phyloP scores from a whole-genome alignment of 2,329 filamentous ascomycete genomes.

The Pseudomassariella vexata region DNA sequence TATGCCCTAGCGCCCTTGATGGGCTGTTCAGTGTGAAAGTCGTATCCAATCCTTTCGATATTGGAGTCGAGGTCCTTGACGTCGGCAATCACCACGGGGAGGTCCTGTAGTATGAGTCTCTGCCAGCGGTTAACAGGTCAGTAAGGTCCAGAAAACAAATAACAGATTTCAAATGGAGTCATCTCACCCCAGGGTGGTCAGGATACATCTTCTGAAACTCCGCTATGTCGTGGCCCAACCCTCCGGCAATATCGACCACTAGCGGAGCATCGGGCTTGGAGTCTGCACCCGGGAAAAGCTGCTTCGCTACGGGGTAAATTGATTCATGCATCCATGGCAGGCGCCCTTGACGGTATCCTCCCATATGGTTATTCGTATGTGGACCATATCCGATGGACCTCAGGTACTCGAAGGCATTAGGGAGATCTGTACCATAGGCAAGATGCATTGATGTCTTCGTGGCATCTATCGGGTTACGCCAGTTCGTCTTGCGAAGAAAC shows the following conservation, averaged over 20 bases:
- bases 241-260: conserved; percentile 38
- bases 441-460: conserved; percentile 23
- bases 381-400: conserved; percentile 21
- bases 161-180: too few relatives aligned
- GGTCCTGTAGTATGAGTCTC: conserved; percentile 43
- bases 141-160: too few relatives aligned
- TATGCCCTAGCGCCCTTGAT: too few relatives aligned
- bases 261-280: conserved; percentile 9
- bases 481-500: too few relatives aligned
- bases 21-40: conserved; percentile 42
- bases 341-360: conserved; percentile 23
- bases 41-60: conserved; percentile 32
- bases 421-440: conserved; percentile 26
- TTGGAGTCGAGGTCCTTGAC: conserved; percentile 19
- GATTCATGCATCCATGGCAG: conserved; percentile 20
- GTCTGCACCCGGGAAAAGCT: conserved; percentile 21
- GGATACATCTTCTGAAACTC: conserved; percentile 32
- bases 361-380: conserved; percentile 33
- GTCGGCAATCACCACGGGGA: conserved; percentile 31
- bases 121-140: too few relatives aligned
- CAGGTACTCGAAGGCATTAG: conserved; percentile 29
- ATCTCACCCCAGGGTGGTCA: conserved; percentile 28
- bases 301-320: conserved; percentile 24
- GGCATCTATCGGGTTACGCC: conserved; percentile 23
- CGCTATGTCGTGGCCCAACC: conserved; percentile 31